Conservation (phyloP, 768 basidiomycete species). For the Kockovaella imperatae region DNA sequence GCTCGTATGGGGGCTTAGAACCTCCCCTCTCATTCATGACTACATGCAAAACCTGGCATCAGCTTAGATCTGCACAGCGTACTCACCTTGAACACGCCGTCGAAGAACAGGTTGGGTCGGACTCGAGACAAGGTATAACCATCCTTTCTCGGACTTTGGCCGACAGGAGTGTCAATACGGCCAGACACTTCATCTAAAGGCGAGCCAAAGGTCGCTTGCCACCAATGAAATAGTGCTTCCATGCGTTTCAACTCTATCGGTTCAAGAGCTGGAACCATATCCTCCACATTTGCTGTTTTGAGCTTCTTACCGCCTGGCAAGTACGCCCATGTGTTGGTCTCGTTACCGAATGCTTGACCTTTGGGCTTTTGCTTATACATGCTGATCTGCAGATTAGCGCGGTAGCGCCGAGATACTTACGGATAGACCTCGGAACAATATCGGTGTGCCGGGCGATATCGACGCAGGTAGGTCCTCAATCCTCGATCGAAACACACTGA, state of each 20-base stretch:
- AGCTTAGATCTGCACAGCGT: neutral
- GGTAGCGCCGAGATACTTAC: slow-evolving; percentile 7
- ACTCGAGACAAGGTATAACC: slow-evolving; percentile 5
- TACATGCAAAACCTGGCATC: slow-evolving; percentile 21
- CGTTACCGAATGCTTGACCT: slow-evolving; percentile 12
- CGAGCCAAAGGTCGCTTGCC: no score
- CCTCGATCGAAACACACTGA: slow-evolving; percentile 18
- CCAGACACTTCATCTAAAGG: neutral
- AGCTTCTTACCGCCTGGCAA: slow-evolving; percentile 6
- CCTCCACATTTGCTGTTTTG: slow-evolving; percentile 1
- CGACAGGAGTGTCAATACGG: neutral
- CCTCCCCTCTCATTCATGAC: neutral
- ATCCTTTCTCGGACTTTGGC: neutral
- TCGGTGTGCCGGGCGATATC: slow-evolving; percentile 10
- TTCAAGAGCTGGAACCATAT: slow-evolving; percentile 3
- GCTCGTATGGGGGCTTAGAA: slow-evolving; percentile 12
- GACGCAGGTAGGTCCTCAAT: slow-evolving; percentile 10
- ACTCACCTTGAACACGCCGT: slow-evolving; percentile 28
- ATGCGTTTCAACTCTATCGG: slow-evolving; percentile 16
- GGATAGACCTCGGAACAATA: slow-evolving; percentile 16
- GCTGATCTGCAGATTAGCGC: slow-evolving; percentile 3
- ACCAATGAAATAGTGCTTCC: slow-evolving; percentile 14
- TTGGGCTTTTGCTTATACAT: slow-evolving; percentile 24
- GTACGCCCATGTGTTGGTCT: slow-evolving; percentile 14
- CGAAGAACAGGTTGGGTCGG: slow-evolving; percentile 9